Percentiles rank a stretch among this genome's conserved stretches.
Evolutionary conservation across 371 early-diverging fungal genomes (phyloP).

Genomic region (Actinomortierella ambigua): DNA sequence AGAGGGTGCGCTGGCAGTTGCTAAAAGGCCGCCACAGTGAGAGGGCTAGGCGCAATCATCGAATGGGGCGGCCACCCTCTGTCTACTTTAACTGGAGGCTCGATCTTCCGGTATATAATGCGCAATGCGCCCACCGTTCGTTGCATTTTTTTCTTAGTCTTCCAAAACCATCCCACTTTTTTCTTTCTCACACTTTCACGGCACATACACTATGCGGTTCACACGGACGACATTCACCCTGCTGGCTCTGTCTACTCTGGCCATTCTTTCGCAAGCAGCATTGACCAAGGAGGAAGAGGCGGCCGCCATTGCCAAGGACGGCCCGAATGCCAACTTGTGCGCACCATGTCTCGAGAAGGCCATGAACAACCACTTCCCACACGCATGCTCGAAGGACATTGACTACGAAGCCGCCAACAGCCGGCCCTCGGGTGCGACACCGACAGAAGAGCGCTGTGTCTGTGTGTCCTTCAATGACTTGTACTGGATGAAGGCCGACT

Average conservation of each 20-base stretch:
- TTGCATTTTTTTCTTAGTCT: no score
- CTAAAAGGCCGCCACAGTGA: no score
- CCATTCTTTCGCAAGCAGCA: constrained; percentile 17
- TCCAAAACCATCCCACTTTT: not conserved
- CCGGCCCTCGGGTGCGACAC: constrained; percentile 20
- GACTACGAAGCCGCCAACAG: constrained; percentile 14
- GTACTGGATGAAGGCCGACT: constrained; percentile 45
- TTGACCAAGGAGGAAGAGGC: constrained; percentile 20
- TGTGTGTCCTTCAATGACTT: constrained; percentile 38
- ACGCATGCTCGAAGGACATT: constrained; percentile 24
- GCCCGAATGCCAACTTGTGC: constrained; percentile 20
- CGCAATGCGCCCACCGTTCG: no score
- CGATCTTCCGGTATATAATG: no score
- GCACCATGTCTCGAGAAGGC: constrained; percentile 34
- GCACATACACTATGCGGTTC: constrained; percentile 21
- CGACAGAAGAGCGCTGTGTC: constrained; percentile 28
- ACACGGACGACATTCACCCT: constrained; percentile 17
- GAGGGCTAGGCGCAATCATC: no score
- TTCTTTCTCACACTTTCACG: not conserved
- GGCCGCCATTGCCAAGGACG: constrained; percentile 11
- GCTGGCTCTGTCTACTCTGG: constrained; percentile 18
- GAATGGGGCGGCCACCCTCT: no score
- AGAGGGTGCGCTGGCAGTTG: no score
- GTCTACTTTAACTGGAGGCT: no score
- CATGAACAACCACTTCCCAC: constrained; percentile 47